These are phyloP conservation scores for Blastocystis sp. DNA, from an alignment of 352 stramenopile species.

Conservation along the genomic window DNA sequence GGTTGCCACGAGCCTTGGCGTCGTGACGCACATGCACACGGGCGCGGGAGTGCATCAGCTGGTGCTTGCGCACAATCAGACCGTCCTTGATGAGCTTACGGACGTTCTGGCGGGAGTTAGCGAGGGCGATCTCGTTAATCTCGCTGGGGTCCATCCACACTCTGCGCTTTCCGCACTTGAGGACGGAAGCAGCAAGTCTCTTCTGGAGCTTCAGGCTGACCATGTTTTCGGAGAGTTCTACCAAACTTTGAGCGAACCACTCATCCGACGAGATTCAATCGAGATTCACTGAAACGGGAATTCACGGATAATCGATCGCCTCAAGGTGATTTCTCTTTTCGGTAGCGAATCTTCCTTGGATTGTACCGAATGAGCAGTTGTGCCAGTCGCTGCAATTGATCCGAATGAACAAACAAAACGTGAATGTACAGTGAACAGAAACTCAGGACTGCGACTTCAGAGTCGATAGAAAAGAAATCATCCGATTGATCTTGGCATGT, in stretches of 20 bases:
- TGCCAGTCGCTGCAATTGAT: no score
- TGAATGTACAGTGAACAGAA: neutral
- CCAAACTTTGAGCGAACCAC: no score
- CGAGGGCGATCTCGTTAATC: slow-evolving; percentile 92
- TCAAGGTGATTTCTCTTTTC: neutral
- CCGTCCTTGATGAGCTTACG: slow-evolving; percentile 96
- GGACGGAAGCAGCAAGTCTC: slow-evolving; percentile 84
- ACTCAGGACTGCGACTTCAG: neutral
- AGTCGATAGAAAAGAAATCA: neutral
- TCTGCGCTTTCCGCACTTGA: slow-evolving; percentile 98
- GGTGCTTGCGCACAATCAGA: slow-evolving; percentile 95
- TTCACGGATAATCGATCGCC: neutral
- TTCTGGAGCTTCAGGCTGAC: slow-evolving; percentile 1
- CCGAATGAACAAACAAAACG: slow-evolving; percentile 7
- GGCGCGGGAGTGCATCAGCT: slow-evolving; percentile 92
- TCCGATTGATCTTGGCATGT: neutral
- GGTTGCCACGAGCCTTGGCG: slow-evolving; percentile 92
- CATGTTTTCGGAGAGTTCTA: slow-evolving; percentile 5
- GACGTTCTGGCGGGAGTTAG: slow-evolving; percentile 98
- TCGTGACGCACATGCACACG: slow-evolving; percentile 87
- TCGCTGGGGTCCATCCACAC: slow-evolving; percentile 99
- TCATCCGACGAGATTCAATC: neutral
- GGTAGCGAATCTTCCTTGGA: no score
- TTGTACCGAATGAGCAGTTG: no score
- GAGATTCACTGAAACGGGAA: neutral